Percentiles rank a stretch among this genome's conserved stretches.
Conservation (phyloP, 2,329 filamentous ascomycete genomes). For the Trichoderma sp. region DNA sequence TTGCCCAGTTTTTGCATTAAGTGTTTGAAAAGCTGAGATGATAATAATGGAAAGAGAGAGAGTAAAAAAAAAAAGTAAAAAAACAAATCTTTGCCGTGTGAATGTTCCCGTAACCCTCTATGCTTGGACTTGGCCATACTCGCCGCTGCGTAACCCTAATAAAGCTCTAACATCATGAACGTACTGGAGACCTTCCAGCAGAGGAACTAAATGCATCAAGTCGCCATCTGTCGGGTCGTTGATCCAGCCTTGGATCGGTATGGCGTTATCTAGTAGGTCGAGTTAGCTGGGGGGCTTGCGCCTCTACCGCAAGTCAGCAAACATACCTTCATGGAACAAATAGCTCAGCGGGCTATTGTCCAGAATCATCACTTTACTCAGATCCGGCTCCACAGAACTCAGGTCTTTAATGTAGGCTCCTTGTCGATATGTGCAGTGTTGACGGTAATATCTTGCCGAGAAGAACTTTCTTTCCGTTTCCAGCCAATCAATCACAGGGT, state of each 20-base stretch:
- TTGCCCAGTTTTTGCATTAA: constrained; percentile 10
- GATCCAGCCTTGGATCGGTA: constrained; percentile 99
- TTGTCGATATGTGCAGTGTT: constrained; percentile 94
- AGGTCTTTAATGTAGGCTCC: constrained; percentile 98
- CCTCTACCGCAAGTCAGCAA: background rate
- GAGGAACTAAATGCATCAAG: constrained; percentile 83
- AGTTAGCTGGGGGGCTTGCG: constrained; percentile 3
- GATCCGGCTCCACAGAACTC: constrained; percentile 89
- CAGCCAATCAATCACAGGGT: constrained; percentile 98
- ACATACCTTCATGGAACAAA: constrained; percentile 92
- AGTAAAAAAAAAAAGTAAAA: constrained; percentile 1
- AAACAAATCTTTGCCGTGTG: constrained; percentile 15
- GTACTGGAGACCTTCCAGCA: constrained; percentile 93
- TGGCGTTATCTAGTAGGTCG: constrained; percentile 78
- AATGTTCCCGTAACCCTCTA: constrained; percentile 25
- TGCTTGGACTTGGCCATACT: constrained; percentile 63
- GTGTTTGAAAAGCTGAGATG: background rate
- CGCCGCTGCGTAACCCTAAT: constrained; percentile 82
- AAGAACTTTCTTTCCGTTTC: constrained; percentile 97
- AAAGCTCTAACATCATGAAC: constrained; percentile 92
- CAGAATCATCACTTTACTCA: constrained; percentile 98
- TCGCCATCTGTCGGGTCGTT: constrained; percentile 97
- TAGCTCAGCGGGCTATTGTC: constrained; percentile 98
- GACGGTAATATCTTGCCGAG: constrained; percentile 86
- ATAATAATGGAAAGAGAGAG: background rate